Evolutionary conservation across 2,329 filamentous ascomycete genomes (phyloP), one percentile per base, ranked within the genome.

Genomic region (Ilyonectria sp.): DNA sequence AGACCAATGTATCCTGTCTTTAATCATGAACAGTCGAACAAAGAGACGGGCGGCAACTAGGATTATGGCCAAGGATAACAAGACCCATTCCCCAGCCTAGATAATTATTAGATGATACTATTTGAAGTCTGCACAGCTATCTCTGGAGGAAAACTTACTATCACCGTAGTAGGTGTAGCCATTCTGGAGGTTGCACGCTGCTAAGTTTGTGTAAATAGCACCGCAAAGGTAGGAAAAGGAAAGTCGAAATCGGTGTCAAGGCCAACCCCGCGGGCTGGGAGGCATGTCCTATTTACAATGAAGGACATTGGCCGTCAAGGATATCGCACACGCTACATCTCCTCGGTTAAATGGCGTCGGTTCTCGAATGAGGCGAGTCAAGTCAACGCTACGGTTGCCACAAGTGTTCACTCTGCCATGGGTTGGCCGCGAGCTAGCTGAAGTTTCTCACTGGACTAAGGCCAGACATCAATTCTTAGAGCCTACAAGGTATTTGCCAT

Each of bases 21-120:
- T 35, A n/a, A 40, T 60, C 40, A 65, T 55, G 47, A 26, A 49
- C 15, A 65, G 62, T 29, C 62, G 55, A 29, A 65, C 62, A 13
- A 33, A 55, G 23, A 59, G 21, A 33, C 62, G 62, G 5, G 62
- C 62, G 2, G 19, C 37, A 11, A 65, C 62, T 21, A 65, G 11
- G n/a, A 43, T 33, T 6, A 65, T 43, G n/a, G 56, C 62, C 31
- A 56, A 33, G 13, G 40, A 47, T 17, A 65, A 13, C 43, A 65
- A 43, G 49, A 15, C 29, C 62, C 62, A 65, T 60, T 65, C 56
- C 8, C 49, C 57, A 5, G 31, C 56, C 62, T 65, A 40, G 37
- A 40, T 13, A 17, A 15, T 11, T 40, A 40, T 40, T 40, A 40
- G 37, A 40, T 40, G 37, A 2, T 40, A 11, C 11, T 40, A 15